Evolutionary conservation across 305 asterid species (phyloP), one percentile per base, ranked within the genome.

Genomic region (Solanum aculeatissimum): DNA sequence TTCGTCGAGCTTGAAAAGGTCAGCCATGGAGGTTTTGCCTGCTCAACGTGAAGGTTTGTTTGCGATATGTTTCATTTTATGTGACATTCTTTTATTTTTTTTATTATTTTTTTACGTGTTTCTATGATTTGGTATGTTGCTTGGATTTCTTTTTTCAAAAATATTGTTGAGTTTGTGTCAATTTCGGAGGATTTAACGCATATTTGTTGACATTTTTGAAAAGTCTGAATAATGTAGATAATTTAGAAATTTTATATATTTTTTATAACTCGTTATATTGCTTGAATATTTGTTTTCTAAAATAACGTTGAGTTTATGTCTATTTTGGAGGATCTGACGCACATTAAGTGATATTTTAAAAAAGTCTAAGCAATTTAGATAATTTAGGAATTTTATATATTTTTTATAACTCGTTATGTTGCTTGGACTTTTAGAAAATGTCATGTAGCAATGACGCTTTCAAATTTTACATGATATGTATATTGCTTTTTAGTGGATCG

Each of bases 11-110:
- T 16, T 86, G 70, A 85, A 71, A 14, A 86, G 91, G 3, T 80
- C 89, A 29, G 85, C 85, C 0, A 49, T 84, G 79, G 80, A 92
- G 77, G 89, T 91, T 7, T 77, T 90, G 87, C 83, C 87, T 32
- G 87, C 88, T 0, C 88, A 86, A 19, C 84, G 89, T 40, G 66
- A 89, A 65, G 97, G 81, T 68, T 66, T 12, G 72, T 62, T 0
- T 6, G 1, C 1, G 1, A 32, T 66, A 2, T 32, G 15, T 32
- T 66, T 66, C 7, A 35, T 68, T 68, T 68, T 35, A 35, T 0
- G 7, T 68, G 75, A 35, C 4, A 68, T 15, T 66, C 7, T 25
- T 16, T 32, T 8, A 1, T 27, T 6, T 1, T 35, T 35, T 25
- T 16, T 15, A 1, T 8, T 25, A 2, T 1, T 1, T 8, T 1